Evolutionary conservation across 2,329 filamentous ascomycete species (phyloP), one percentile per base, ranked within the genome.

Genomic region (Fusarium anguioides): DNA sequence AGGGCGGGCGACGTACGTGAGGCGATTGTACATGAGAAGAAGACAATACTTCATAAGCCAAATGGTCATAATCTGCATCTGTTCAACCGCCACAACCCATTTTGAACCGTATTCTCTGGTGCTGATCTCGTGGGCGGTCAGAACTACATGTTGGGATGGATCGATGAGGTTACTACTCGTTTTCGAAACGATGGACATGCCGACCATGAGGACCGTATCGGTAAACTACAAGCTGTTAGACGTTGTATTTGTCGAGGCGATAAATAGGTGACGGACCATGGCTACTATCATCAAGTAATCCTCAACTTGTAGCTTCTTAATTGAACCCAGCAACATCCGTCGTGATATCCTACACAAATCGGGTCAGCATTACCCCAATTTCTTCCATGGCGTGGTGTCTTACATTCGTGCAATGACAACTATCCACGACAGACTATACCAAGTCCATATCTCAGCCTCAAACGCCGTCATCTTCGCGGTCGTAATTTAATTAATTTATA

Each of bases 81-180:
- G 81, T 66, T 90, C 87, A 4, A 86, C 84, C 10, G 88, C 83
- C 35, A 89, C 79, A 1, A 89, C 87, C 78, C 87, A 83, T 79
- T 90, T 90, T 42, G 86, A 88, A 12, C 87, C 88, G 35, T 74
- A 77, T 1, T 78, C 73, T 46, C 86, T 78, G 29, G 80, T 76
- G 5, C 64, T 69, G 44, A 82, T 80, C 33, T 79, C 80, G 0
- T 77, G 63, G 1, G 82, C 78, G 0, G 86, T 86, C 45, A 89
- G 76, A 5, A 73, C 62, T 1, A 75, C 70, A 0, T 76, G 74
- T 26, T 87, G 79, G 17, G 81, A 75, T 0, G 82, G 80, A 18
- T 84, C 79, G 75, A 89, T 86, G 18, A 89, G 79, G 69, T 90
- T 90, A 39, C 84, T 88, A 15, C 82, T 84, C n/a, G 84, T 86